Percentiles rank a stretch among this genome's conserved stretches.
Evolutionary conservation across 148 eudicot genomes (phyloP).

Genomic region (Hydrangea macrophylla): DNA sequence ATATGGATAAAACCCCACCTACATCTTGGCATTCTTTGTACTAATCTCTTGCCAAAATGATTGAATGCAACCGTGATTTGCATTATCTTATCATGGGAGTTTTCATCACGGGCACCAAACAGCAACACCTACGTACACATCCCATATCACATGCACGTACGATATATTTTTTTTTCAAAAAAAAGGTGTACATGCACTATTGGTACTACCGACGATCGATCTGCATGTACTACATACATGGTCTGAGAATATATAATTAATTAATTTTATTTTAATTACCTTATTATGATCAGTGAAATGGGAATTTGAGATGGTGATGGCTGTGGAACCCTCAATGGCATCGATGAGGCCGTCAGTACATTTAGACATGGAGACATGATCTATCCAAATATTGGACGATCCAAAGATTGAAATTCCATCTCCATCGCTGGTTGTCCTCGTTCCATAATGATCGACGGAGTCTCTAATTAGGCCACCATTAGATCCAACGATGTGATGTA

Average conservation of each 20-base stretch:
- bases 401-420: slow-evolving; percentile 60
- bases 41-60: slow-evolving; percentile 48
- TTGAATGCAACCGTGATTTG: slow-evolving; percentile 46
- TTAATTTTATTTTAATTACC: too few relatives aligned
- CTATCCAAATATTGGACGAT: slow-evolving; percentile 64
- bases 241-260: too few relatives aligned
- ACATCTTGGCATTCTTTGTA: slow-evolving; percentile 57
- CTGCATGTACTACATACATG: too few relatives aligned
- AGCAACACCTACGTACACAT: slow-evolving; percentile 38
- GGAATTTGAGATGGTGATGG: slow-evolving; percentile 66
- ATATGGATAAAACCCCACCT: slow-evolving; percentile 43
- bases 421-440: slow-evolving; percentile 52
- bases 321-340: slow-evolving; percentile 52
- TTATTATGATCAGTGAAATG: slow-evolving; percentile 70
- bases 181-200: too few relatives aligned
- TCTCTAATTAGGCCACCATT: slow-evolving; percentile 50
- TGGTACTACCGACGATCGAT: too few relatives aligned
- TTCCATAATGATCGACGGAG: slow-evolving; percentile 39
- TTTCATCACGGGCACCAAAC: slow-evolving; percentile 41
- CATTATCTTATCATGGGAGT: slow-evolving; percentile 33
- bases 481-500: slow-evolving; percentile 34
- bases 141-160: too few relatives aligned
- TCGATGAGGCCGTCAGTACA: slow-evolving; percentile 71
- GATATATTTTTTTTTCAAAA: too few relatives aligned
- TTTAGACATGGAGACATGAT: slow-evolving; percentile 62